Conservation (phyloP, 352 stramenopile genomes). For the Globisporangium canariense region DNA sequence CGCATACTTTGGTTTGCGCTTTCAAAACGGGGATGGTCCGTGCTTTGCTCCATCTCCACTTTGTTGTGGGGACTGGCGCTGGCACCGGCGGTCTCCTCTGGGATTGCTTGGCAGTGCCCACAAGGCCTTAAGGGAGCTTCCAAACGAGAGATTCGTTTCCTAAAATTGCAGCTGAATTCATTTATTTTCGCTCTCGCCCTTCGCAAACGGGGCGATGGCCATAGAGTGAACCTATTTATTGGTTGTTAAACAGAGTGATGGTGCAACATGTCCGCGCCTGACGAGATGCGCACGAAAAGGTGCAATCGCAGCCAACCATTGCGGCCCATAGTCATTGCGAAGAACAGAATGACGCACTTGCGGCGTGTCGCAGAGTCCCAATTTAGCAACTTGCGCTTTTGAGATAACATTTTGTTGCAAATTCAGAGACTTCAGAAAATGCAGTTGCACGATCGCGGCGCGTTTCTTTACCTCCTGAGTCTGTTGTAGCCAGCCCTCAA, state of each 20-base stretch:
- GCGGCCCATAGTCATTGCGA: background rate
- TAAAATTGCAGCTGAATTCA: slow-evolving; percentile 1
- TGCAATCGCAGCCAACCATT: slow-evolving; percentile 10
- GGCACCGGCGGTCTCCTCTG: too few species aligned
- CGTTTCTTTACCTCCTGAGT: slow-evolving; percentile 1
- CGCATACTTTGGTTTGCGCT: background rate
- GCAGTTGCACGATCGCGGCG: slow-evolving; percentile 1
- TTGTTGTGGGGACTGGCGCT: background rate
- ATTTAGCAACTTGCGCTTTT: background rate
- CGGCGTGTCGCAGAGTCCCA: background rate
- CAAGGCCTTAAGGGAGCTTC: background rate
- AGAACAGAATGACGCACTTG: background rate
- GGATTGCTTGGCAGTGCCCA: too few species aligned
- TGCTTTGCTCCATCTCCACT: background rate
- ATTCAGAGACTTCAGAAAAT: background rate
- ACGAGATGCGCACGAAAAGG: slow-evolving; percentile 14
- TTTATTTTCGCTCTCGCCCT: background rate
- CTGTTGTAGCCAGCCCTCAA: background rate
- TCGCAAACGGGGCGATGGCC: background rate
- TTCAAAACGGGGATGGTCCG: slow-evolving; percentile 3
- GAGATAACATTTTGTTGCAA: background rate
- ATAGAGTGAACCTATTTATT: slow-evolving; percentile 6
- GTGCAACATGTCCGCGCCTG: background rate
- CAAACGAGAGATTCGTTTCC: slow-evolving; percentile 12
- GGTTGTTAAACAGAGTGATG: slow-evolving; percentile 13